phyloP scores from a whole-genome alignment of 208 protist genomes.

The Trypanosoma platydactyli region DNA sequence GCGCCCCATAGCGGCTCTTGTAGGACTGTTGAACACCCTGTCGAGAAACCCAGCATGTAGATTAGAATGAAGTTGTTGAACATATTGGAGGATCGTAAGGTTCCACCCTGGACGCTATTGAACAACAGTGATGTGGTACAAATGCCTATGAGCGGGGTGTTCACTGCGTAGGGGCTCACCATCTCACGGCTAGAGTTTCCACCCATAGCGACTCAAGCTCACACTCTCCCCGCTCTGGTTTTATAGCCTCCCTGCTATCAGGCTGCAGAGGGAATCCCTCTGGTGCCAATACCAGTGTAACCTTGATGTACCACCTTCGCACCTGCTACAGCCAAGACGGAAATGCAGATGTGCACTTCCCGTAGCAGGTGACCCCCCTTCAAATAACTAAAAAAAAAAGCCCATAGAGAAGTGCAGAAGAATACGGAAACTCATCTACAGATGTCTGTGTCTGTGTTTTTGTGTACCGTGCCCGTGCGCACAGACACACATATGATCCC shows the following conservation, averaged over 20 bases:
- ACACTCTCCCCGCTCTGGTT: no score
- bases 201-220: slow-evolving; percentile 31
- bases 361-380: background rate
- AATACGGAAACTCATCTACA: background rate
- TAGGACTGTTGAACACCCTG: slow-evolving; percentile 33
- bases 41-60: slow-evolving; percentile 52
- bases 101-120: slow-evolving; percentile 70
- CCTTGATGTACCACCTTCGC: background rate
- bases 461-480: slow-evolving; percentile 10
- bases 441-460: background rate
- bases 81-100: slow-evolving; percentile 54
- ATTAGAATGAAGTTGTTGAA: slow-evolving; percentile 63
- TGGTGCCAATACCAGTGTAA: no score
- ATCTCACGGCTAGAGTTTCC: slow-evolving; percentile 43
- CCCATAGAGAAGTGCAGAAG: no score
- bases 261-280: no score
- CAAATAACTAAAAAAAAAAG: background rate
- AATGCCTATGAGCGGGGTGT: slow-evolving; percentile 69
- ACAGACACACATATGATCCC: background rate
- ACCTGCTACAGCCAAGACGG: background rate
- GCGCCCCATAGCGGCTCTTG: slow-evolving; percentile 50
- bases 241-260: no score
- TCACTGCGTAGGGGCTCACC: slow-evolving; percentile 45
- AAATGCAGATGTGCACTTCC: no score
- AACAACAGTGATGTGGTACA: slow-evolving; percentile 58